phyloP scores from a whole-genome alignment of 305 asterid species.

The Fraxinus latifolia region DNA sequence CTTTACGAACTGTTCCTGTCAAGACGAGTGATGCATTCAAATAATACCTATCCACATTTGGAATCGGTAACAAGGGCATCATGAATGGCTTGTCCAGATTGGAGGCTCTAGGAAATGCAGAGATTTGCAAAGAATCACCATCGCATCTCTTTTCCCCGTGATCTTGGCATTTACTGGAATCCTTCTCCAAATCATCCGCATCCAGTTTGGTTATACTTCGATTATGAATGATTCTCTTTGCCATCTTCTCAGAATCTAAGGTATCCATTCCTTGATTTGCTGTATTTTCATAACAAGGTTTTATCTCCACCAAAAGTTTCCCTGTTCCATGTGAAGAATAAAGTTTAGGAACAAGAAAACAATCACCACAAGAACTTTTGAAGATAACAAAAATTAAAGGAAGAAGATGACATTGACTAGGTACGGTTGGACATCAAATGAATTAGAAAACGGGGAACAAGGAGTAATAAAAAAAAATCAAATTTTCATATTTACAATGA shows the following conservation, averaged over 20 bases:
- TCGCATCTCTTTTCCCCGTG: constrained; percentile 23
- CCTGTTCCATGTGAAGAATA: neutral
- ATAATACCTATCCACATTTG: constrained; percentile 41
- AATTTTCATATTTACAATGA: neutral
- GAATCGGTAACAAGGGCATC: constrained; percentile 56
- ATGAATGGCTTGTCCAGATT: constrained; percentile 35
- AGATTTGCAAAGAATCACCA: constrained; percentile 32
- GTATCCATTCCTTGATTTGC: constrained; percentile 38
- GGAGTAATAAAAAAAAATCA: neutral
- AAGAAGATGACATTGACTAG: neutral
- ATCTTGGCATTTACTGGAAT: constrained; percentile 26
- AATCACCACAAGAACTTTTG: neutral
- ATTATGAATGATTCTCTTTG: constrained; percentile 39
- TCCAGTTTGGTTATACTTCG: constrained; percentile 29
- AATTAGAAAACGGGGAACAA: neutral
- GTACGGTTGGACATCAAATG: neutral
- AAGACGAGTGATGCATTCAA: constrained; percentile 39
- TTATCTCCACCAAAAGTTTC: constrained; percentile 7
- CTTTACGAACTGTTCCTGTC: constrained; percentile 59
- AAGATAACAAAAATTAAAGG: neutral
- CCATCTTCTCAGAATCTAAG: constrained; percentile 25
- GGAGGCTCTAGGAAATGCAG: constrained; percentile 21
- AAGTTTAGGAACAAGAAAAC: neutral
- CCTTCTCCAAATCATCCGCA: constrained; percentile 25
- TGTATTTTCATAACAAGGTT: neutral